Conservation (phyloP, 805 yeast species). For the Starmera dryadoides region DNA sequence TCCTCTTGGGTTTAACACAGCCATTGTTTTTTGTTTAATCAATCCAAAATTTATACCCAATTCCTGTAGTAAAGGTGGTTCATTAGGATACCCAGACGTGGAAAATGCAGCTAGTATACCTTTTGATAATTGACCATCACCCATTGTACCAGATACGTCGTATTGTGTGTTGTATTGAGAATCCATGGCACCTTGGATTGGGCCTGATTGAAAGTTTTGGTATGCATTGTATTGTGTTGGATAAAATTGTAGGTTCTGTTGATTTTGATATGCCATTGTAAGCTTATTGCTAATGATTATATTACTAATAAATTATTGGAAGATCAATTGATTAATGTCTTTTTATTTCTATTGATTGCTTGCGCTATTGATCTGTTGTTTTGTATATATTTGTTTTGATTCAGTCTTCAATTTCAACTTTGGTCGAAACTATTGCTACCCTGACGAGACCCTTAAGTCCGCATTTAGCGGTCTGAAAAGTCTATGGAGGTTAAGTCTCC, state of each 20-base stretch:
- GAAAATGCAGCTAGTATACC: slow-evolving; percentile 92
- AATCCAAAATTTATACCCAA: slow-evolving; percentile 89
- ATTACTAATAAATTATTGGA: too few species aligned
- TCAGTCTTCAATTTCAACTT: too few species aligned
- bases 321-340: too few species aligned
- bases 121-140: slow-evolving; percentile 42
- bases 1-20: slow-evolving; percentile 73
- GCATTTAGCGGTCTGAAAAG: too few species aligned
- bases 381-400: too few species aligned
- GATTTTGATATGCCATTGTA: slow-evolving; percentile 8
- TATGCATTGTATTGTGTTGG: slow-evolving; percentile 18
- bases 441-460: too few species aligned
- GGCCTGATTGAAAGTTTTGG: slow-evolving; percentile 3
- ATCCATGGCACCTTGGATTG: slow-evolving; percentile 31
- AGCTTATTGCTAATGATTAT: too few species aligned
- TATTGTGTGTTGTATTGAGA: slow-evolving; percentile 13
- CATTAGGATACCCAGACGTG: slow-evolving; percentile 90
- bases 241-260: slow-evolving; percentile 22
- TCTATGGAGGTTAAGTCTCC: too few species aligned
- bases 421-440: too few species aligned
- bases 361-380: too few species aligned
- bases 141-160: slow-evolving; percentile 18
- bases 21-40: slow-evolving; percentile 74
- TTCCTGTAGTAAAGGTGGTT: slow-evolving; percentile 87
- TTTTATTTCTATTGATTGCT: too few species aligned